These are phyloP conservation scores for Groenewaldozyma auringiensis DNA, from an alignment of 1,139 yeast genomes.

Conservation along the genomic window DNA sequence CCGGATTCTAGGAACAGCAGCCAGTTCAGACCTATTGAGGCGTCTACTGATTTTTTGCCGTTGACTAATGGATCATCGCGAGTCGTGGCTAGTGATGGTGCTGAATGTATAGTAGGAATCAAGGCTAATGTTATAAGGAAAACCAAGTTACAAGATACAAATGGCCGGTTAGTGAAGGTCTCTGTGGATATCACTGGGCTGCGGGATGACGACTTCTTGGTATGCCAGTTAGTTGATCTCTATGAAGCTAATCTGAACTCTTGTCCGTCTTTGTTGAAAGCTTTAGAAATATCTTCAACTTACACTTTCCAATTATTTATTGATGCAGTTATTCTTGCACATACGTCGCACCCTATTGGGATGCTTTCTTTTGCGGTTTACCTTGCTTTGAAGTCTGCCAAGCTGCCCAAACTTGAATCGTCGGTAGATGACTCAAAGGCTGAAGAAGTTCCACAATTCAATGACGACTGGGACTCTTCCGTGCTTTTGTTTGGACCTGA, in stretches of 20 bases:
- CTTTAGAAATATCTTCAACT: slow-evolving; percentile 57
- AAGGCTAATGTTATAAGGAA: slow-evolving; percentile 74
- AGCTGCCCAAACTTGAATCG: slow-evolving; percentile 65
- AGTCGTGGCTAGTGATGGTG: slow-evolving; percentile 77
- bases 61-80: slow-evolving; percentile 89
- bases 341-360: slow-evolving; percentile 65
- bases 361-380: slow-evolving; percentile 70
- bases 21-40: slow-evolving; percentile 82
- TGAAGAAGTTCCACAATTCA: slow-evolving; percentile 86
- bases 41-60: slow-evolving; percentile 72
- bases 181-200: slow-evolving; percentile 55
- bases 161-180: slow-evolving; percentile 45
- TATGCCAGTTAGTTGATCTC: slow-evolving; percentile 39
- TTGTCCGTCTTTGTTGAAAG: slow-evolving; percentile 38
- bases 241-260: slow-evolving; percentile 27
- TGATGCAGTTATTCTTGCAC: slow-evolving; percentile 70
- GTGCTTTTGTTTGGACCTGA: slow-evolving; percentile 34
- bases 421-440: slow-evolving; percentile 46
- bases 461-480: slow-evolving; percentile 74
- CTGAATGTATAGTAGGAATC: slow-evolving; percentile 85
- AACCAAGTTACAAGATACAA: slow-evolving; percentile 27
- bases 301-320: slow-evolving; percentile 70
- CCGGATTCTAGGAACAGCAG: slow-evolving; percentile 71
- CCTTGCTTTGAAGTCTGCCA: slow-evolving; percentile 71
- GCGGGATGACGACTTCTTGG: slow-evolving; percentile 29